Conservation (phyloP, 1,139 yeast species). For the Yamadazyma aaseri region DNA sequence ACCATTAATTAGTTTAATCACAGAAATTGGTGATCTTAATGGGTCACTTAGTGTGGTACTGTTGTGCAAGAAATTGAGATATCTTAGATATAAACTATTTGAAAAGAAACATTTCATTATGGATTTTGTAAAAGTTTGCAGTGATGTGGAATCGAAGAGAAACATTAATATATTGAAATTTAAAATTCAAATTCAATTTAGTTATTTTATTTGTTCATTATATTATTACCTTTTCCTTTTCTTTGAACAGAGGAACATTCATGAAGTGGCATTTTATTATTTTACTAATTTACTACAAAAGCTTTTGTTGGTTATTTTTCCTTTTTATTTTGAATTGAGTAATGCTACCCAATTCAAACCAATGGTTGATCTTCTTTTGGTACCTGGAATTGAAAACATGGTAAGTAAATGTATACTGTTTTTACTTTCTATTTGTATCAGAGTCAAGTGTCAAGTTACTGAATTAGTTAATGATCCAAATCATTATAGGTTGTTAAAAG, state of each 20-base stretch:
- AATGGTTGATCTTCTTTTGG: slow-evolving; percentile 35
- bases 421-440: slow-evolving; percentile 19
- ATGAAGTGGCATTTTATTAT: slow-evolving; percentile 31
- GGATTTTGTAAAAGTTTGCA: background rate
- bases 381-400: slow-evolving; percentile 31
- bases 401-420: slow-evolving; percentile 32
- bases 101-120: slow-evolving; percentile 3
- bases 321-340: slow-evolving; percentile 25
- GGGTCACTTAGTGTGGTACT: slow-evolving; percentile 6
- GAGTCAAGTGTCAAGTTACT: slow-evolving; percentile 10
- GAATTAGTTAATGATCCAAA: slow-evolving; percentile 6
- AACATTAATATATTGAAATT: slow-evolving; percentile 8
- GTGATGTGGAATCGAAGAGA: background rate
- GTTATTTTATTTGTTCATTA: slow-evolving; percentile 28
- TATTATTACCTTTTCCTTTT: slow-evolving; percentile 30
- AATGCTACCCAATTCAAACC: slow-evolving; percentile 19
- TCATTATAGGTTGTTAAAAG: slow-evolving; percentile 8
- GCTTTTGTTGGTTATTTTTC: slow-evolving; percentile 29
- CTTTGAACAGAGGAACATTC: slow-evolving; percentile 28
- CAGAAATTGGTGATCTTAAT: slow-evolving; percentile 13
- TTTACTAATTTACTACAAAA: slow-evolving; percentile 28
- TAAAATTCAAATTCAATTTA: slow-evolving; percentile 31
- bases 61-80: slow-evolving; percentile 14
- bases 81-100: slow-evolving; percentile 11
- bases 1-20: slow-evolving; percentile 14